Evolutionary conservation across 352 stramenopile species (phyloP).

Genomic region (Bremia lactucae): DNA sequence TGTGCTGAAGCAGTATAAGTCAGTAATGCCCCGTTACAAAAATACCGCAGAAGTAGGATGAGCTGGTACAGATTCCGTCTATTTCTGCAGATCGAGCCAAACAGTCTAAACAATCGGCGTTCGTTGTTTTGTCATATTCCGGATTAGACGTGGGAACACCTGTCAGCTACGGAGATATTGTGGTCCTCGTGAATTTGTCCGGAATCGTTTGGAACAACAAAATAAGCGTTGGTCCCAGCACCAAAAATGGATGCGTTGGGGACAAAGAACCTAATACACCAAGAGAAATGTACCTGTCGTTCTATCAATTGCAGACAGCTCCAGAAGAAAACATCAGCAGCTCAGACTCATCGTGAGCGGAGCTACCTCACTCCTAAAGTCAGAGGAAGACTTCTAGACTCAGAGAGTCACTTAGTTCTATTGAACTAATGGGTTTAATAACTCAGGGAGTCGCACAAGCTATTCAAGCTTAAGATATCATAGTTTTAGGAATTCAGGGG

Average conservation of each 20-base stretch:
- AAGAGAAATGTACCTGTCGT: conserved; percentile 72
- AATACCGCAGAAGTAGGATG: conserved; percentile 50
- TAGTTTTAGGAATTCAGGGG: no score
- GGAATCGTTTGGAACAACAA: conserved; percentile 82
- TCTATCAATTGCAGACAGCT: conserved; percentile 49
- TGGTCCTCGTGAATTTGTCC: conserved; percentile 64
- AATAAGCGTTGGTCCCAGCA: conserved; percentile 59
- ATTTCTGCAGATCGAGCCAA: conserved; percentile 26
- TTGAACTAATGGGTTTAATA: no score
- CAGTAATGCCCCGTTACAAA: no score
- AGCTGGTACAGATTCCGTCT: conserved; percentile 54
- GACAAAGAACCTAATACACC: conserved; percentile 56
- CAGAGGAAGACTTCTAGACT: no score
- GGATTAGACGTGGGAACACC: conserved; percentile 41
- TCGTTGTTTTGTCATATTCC: conserved; percentile 59
- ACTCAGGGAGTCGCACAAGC: no score
- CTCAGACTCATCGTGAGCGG: conserved; percentile 47
- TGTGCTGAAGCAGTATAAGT: no score
- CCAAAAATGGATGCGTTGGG: conserved; percentile 72
- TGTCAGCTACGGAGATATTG: conserved; percentile 71
- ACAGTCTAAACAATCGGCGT: conserved; percentile 43
- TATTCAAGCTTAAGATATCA: no score
- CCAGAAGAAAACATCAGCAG: conserved; percentile 27
- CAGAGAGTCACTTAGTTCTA: no score
- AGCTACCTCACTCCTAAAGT: no score